These are phyloP conservation scores for Malus hybrid DNA, from an alignment of 331 rosid genomes.

Conservation along the genomic window DNA sequence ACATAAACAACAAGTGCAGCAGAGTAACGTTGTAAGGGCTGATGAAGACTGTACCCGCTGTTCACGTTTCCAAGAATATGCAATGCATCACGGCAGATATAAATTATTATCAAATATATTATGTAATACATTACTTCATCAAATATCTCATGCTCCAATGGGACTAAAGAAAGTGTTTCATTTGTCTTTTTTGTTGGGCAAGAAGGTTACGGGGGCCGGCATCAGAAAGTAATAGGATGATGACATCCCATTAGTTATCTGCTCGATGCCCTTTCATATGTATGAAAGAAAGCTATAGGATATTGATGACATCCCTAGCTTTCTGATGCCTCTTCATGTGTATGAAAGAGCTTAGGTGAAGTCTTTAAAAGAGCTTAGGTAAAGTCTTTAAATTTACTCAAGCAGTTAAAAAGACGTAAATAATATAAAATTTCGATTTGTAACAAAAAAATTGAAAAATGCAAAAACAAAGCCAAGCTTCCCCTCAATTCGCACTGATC, in stretches of 20 bases:
- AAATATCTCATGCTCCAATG: slow-evolving; percentile 12
- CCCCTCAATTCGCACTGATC: no score
- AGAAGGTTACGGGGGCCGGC: slow-evolving; percentile 13
- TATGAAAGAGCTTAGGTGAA: no score
- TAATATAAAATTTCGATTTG: no score
- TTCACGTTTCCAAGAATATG: not conserved
- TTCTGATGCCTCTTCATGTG: not conserved
- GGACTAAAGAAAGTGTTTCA: slow-evolving; percentile 26
- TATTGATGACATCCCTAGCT: not conserved
- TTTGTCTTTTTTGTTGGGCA: slow-evolving; percentile 30
- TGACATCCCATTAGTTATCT: not conserved
- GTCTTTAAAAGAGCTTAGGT: no score
- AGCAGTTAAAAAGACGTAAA: no score
- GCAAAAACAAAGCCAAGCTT: no score
- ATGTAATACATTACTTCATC: not conserved
- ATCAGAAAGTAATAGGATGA: not conserved
- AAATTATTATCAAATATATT: no score
- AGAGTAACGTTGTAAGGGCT: not conserved
- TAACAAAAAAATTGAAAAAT: no score
- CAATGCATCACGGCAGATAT: not conserved
- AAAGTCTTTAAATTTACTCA: no score
- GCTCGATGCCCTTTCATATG: not conserved
- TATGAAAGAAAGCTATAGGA: not conserved
- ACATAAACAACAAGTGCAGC: not conserved
- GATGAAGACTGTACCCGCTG: not conserved